Conservation (phyloP, 345 rosid species). For the Melaleuca alternifolia region DNA sequence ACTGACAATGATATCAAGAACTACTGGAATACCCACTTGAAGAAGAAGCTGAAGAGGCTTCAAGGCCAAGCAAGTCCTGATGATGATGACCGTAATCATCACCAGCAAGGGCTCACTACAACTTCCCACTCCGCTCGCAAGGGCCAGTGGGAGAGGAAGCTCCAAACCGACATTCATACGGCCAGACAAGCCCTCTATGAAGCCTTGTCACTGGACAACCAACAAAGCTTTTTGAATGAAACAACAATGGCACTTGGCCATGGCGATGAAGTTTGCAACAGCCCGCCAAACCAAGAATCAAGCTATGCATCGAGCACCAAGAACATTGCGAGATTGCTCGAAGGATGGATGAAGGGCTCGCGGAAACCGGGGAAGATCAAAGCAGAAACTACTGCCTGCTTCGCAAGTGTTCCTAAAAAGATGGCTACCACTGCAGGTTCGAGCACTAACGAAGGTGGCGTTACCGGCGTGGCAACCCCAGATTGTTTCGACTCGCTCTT, state of each 20-base stretch:
- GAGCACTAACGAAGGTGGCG: neutral
- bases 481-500: conserved; percentile 8
- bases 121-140: neutral
- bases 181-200: conserved; percentile 32
- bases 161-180: conserved; percentile 30
- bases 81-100: neutral
- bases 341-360: conserved; percentile 28
- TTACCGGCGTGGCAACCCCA: neutral
- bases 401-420: neutral
- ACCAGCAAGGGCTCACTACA: neutral
- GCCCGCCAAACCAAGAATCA: neutral
- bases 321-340: conserved; percentile 29
- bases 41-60: conserved; percentile 29
- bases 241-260: neutral
- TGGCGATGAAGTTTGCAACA: neutral
- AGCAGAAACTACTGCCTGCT: neutral
- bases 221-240: neutral
- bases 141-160: conserved; percentile 50
- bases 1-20: conserved; percentile 47
- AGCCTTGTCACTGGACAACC: conserved; percentile 23
- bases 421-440: neutral
- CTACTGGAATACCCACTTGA: conserved; percentile 44
- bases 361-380: neutral
- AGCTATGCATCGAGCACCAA: conserved; percentile 27
- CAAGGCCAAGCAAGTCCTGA: conserved; percentile 4